These are phyloP conservation scores for Butyriboletus loyo DNA, from an alignment of 768 basidiomycete species.

Conservation along the genomic window DNA sequence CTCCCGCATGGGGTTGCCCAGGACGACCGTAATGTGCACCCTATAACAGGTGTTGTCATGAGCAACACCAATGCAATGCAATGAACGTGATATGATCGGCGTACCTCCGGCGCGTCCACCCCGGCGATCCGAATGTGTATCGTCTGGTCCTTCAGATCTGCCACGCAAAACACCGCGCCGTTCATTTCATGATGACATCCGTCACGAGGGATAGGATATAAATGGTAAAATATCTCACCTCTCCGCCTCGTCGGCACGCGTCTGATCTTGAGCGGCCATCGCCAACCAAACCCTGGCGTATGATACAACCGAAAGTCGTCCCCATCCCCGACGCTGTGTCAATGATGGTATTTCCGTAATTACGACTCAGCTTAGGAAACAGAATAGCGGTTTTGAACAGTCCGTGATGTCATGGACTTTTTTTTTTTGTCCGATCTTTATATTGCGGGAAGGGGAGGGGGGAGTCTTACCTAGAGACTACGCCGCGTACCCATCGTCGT, in stretches of 20 bases:
- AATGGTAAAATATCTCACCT: constrained; percentile 38
- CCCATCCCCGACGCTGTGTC: constrained; percentile 70
- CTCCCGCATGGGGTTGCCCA: constrained; percentile 69
- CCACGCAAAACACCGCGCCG: neutral
- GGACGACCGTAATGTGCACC: constrained; percentile 82
- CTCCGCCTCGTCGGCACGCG: constrained; percentile 54
- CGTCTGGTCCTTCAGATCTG: constrained; percentile 77
- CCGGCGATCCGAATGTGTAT: constrained; percentile 87
- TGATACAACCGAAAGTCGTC: constrained; percentile 89
- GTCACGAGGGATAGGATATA: neutral
- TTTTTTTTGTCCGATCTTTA: neutral
- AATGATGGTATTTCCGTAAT: neutral
- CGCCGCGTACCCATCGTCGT: constrained; percentile 70
- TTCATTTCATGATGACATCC: neutral
- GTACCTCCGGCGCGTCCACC: constrained; percentile 89
- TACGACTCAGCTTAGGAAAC: constrained; percentile 2
- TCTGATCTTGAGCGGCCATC: constrained; percentile 70
- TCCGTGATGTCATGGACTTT: neutral
- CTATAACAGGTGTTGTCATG: constrained; percentile 34
- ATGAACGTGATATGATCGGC: neutral
- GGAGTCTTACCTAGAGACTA: constrained; percentile 71
- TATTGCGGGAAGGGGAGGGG: neutral
- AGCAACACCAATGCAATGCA: neutral
- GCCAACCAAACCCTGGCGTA: constrained; percentile 73
- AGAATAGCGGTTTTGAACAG: too few relatives aligned